phyloP scores from a whole-genome alignment of 179 eudicot genomes.

The Vitellaria paradoxa region DNA sequence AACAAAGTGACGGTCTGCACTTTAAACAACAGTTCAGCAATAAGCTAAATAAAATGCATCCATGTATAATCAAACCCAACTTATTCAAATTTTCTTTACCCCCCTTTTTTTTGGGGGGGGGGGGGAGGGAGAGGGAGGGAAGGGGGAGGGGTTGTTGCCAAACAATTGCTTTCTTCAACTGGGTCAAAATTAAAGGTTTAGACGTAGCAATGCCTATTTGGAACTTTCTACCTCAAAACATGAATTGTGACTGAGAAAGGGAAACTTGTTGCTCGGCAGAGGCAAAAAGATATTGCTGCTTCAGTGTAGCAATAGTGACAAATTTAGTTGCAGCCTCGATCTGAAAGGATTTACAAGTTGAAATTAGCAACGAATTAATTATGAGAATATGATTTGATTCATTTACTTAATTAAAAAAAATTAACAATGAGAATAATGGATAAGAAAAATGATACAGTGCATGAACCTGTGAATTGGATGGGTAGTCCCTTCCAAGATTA shows the following conservation, averaged over 20 bases:
- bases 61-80: too few relatives aligned
- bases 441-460: conserved; percentile 42
- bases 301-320: conserved; percentile 83
- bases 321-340: conserved; percentile 72
- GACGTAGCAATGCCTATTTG: neutral
- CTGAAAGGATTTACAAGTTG: conserved; percentile 32
- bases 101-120: neutral
- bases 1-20: too few relatives aligned
- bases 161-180: too few relatives aligned
- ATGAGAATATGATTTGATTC: neutral
- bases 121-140: too few relatives aligned
- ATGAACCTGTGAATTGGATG: conserved; percentile 61
- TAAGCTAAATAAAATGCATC: too few relatives aligned
- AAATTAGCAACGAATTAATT: neutral
- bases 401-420: too few relatives aligned
- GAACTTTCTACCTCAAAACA: neutral
- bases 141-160: too few relatives aligned
- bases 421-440: too few relatives aligned
- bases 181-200: neutral
- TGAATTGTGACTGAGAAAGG: neutral
- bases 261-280: conserved; percentile 83
- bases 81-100: neutral
- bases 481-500: conserved; percentile 52
- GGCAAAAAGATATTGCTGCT: conserved; percentile 66
- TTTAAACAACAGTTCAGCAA: too few relatives aligned